phyloP scores from a whole-genome alignment of 805 yeast genomes.

The Candida patagonica region DNA sequence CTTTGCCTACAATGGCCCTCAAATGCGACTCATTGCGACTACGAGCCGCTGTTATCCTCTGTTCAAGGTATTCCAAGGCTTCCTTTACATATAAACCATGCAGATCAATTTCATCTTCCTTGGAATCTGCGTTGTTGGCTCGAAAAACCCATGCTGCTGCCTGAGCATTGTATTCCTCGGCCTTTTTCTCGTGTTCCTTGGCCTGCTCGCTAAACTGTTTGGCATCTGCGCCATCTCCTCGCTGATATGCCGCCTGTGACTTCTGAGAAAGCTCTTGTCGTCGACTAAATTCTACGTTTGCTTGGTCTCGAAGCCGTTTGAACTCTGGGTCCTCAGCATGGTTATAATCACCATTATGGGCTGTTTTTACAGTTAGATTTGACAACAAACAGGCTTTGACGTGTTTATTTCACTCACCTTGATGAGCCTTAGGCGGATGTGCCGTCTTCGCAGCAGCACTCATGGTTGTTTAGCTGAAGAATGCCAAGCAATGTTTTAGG shows the following conservation, averaged over 20 bases:
- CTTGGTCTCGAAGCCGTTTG: constrained; percentile 51
- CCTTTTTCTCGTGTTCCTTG: constrained; percentile 47
- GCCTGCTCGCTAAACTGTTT: constrained; percentile 63
- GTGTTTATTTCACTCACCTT: too few species aligned
- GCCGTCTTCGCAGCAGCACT: too few species aligned
- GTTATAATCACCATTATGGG: constrained; percentile 32
- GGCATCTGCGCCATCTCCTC: constrained; percentile 68
- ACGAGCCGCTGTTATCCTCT: constrained; percentile 59
- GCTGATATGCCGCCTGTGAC: constrained; percentile 68
- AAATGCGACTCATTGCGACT: constrained; percentile 49
- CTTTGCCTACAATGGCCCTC: constrained; percentile 88
- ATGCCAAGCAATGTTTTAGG: too few species aligned
- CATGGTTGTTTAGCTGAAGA: too few species aligned
- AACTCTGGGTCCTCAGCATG: constrained; percentile 39
- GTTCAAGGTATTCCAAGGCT: constrained; percentile 68
- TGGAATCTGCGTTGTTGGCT: constrained; percentile 83
- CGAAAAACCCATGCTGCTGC: constrained; percentile 83
- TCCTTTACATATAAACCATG: constrained; percentile 89
- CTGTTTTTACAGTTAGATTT: too few species aligned
- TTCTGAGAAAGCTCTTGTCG: constrained; percentile 47
- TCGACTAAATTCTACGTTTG: constrained; percentile 55
- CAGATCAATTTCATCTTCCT: constrained; percentile 76
- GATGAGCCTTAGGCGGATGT: too few species aligned
- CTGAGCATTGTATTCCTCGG: constrained; percentile 59
- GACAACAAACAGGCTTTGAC: too few species aligned